Evolutionary conservation across 1,139 yeast species (phyloP).

Genomic region (Zygotorulaspora mrakii): DNA sequence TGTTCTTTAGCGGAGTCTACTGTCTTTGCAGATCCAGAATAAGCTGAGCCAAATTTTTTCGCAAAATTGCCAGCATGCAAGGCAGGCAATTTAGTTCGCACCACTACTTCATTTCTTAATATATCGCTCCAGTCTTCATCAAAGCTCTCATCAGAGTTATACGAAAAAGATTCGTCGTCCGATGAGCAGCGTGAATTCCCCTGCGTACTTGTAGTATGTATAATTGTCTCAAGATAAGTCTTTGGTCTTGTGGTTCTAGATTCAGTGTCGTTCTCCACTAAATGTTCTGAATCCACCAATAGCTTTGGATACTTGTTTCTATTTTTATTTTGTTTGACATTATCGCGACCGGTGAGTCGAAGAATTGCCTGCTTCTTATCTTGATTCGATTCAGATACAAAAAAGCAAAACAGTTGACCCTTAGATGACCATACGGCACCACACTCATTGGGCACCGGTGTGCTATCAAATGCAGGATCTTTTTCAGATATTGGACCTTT

Average conservation of each 20-base stretch:
- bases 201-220: constrained; percentile 12
- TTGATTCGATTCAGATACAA: constrained; percentile 52
- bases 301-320: constrained; percentile 6
- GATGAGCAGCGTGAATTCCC: constrained; percentile 17
- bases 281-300: constrained; percentile 3
- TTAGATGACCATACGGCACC: constrained; percentile 84
- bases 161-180: constrained; percentile 38
- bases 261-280: constrained; percentile 4
- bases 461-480: constrained; percentile 56
- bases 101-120: constrained; percentile 38
- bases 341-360: constrained; percentile 45
- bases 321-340: constrained; percentile 19
- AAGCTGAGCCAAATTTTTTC: constrained; percentile 26
- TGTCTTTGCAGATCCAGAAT: constrained; percentile 31
- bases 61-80: constrained; percentile 25
- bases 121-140: constrained; percentile 44
- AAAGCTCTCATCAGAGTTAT: constrained; percentile 36
- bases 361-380: constrained; percentile 39
- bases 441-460: constrained; percentile 90
- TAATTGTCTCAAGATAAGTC: constrained; percentile 31
- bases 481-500: constrained; percentile 20
- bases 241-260: constrained; percentile 24
- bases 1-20: constrained; percentile 27
- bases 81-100: constrained; percentile 37
- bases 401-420: constrained; percentile 80